Base-by-base conservation (phyloP, 345 rosid genomes). In the Gossypium longicalyx region DNA sequence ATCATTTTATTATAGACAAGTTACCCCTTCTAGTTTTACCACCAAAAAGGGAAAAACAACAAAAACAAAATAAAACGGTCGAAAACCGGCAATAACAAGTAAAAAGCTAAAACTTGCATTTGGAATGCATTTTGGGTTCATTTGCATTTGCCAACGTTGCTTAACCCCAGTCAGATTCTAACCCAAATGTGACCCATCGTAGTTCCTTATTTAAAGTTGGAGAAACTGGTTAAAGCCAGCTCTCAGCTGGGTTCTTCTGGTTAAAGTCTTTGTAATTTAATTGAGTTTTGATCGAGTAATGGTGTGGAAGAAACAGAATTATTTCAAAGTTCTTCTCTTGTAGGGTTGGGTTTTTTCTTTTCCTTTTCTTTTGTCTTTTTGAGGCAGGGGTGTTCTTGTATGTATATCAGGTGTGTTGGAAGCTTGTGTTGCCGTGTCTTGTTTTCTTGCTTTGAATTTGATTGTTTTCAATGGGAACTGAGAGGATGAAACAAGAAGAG, bases 111-210 rank as follows among this genome's bases (percentile, higher is more conserved):
- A 59, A 59, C 1, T 60, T 60, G 64, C 64, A 60, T 60, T 60
- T 60, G 76, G 73, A 45, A 11, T 70, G 88, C 78, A 88, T 80
- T 91, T 84, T 77, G 75, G 70, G 83, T 60, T 59, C 85, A 87
- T 86, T 84, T 87, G 67, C 87, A 84, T 83, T 87, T 80, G 80
- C 74, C 72, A 58, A 83, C 73, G 54, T 22, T 45, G 12, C 63
- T 16, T 81, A 90, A 90, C 97, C 92, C 76, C 74, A 60, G 93
- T 91, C 83, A 88, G 82, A 80, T 85, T 84, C 75, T 85, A 87
- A 86, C 92, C 82, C 89, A 1, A n/a, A 62, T 78, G 58, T 78
- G 78, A 87, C 87, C 84, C 67, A 74, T 75, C 72, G 67, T 75
- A 69, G 41, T 25, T 60, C 2, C 27, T 58, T 90, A 90, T 92